A percentile compares a stretch with the other conserved stretches of the same genome.
These are phyloP conservation scores for Lasiosphaeriaceae sp. DNA, from an alignment of 495 filamentous ascomycete genomes.

Conservation along the genomic window DNA sequence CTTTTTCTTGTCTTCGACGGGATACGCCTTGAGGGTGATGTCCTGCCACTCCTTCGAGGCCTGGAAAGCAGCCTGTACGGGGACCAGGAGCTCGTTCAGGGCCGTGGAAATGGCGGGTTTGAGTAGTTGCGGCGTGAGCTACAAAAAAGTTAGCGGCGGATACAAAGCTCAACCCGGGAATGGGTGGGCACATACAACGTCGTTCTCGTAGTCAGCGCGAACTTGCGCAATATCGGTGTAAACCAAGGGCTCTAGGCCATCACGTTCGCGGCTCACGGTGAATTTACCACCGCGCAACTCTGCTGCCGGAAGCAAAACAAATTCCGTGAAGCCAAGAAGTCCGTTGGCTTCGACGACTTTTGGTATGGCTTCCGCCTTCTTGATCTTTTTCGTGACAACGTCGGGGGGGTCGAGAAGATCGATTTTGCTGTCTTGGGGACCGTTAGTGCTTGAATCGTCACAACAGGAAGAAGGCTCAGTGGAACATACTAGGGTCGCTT, in stretches of 20 bases:
- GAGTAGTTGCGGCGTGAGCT: slow-evolving; percentile 81
- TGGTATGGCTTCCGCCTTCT: slow-evolving; percentile 75
- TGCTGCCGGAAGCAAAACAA: slow-evolving; percentile 71
- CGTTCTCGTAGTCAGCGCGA: slow-evolving; percentile 72
- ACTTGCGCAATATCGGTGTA: slow-evolving; percentile 71
- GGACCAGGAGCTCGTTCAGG: slow-evolving; percentile 66
- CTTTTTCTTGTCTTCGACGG: slow-evolving; percentile 53
- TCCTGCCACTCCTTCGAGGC: slow-evolving; percentile 75
- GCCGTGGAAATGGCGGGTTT: slow-evolving; percentile 72
- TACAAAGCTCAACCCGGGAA: background rate
- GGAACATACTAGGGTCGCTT: slow-evolving; percentile 35
- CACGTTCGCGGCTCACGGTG: slow-evolving; percentile 54
- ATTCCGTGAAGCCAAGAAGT: slow-evolving; percentile 76
- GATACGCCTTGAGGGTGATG: slow-evolving; percentile 77
- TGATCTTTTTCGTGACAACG: slow-evolving; percentile 69
- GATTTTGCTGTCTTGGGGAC: slow-evolving; percentile 74
- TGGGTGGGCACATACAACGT: slow-evolving; percentile 56
- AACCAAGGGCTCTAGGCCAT: slow-evolving; percentile 67
- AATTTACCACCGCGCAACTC: slow-evolving; percentile 51
- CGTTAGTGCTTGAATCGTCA: no score
- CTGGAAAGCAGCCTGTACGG: slow-evolving; percentile 70
- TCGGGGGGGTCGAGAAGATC: slow-evolving; percentile 81
- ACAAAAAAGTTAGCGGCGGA: slow-evolving; percentile 15
- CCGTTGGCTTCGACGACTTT: slow-evolving; percentile 80
- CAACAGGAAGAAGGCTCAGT: slow-evolving; percentile 7